Conservation (phyloP, 257 asterid genomes). For the Cordia subcordata region DNA sequence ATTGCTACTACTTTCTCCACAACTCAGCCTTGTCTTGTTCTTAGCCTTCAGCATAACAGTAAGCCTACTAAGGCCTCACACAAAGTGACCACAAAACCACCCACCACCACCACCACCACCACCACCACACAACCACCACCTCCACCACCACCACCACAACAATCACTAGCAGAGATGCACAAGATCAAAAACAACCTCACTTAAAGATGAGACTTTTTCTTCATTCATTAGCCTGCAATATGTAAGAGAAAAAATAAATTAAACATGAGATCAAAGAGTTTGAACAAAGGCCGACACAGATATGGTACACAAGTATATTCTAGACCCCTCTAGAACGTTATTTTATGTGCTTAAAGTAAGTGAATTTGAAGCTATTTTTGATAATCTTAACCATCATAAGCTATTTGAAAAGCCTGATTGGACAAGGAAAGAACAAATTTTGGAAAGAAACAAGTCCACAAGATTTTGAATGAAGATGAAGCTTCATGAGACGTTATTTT, state of each 20-base stretch:
- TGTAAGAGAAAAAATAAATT: background rate
- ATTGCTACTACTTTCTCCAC: conserved; percentile 16
- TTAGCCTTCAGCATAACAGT: conserved; percentile 69
- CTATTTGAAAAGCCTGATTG: conserved; percentile 16
- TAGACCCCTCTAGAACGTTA: conserved; percentile 47
- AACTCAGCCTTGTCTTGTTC: conserved; percentile 33
- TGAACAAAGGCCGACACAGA: conserved; percentile 10
- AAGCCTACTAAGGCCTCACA: conserved; percentile 36
- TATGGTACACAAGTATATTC: conserved; percentile 20
- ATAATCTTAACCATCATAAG: conserved; percentile 10
- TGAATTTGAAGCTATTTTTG: conserved; percentile 23
- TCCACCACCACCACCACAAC: background rate
- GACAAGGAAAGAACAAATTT: conserved; percentile 32
- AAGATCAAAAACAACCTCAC: conserved; percentile 43
- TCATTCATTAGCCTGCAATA: conserved; percentile 23
- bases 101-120: conserved; percentile 29
- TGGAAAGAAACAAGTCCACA: conserved; percentile 21
- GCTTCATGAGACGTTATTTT: conserved; percentile 62
- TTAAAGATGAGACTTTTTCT: conserved; percentile 26
- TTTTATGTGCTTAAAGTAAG: conserved; percentile 50
- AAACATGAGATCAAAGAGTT: conserved; percentile 29
- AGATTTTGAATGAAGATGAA: conserved; percentile 27
- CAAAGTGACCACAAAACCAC: conserved; percentile 22
- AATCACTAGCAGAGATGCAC: conserved; percentile 3
- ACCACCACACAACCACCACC: conserved; percentile 1